Percentiles rank a stretch among this genome's conserved stretches.
phyloP scores from a whole-genome alignment of 768 basidiomycete genomes.

The Mycena vulgaris region DNA sequence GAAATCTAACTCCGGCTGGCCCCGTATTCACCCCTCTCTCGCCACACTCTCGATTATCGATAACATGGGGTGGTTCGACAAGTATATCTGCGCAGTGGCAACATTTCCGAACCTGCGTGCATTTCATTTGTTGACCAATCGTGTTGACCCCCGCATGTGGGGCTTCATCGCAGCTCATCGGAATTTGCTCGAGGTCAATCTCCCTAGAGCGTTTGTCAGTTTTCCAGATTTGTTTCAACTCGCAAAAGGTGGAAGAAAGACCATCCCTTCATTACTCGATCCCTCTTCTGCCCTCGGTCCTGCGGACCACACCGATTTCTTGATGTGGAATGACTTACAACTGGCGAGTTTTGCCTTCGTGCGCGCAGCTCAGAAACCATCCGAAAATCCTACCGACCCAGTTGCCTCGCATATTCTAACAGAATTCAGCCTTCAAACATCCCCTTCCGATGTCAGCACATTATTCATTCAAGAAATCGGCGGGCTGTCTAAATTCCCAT shows the following conservation, averaged over 20 bases:
- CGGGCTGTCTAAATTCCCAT: conserved; percentile 1
- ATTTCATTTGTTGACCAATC: not conserved
- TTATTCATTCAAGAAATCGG: not conserved
- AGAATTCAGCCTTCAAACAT: not conserved
- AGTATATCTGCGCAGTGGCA: not conserved
- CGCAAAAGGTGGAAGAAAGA: not conserved
- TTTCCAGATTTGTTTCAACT: conserved; percentile 13
- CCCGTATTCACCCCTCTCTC: not conserved
- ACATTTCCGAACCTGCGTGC: conserved; percentile 14
- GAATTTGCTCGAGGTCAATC: not conserved
- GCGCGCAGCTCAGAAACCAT: not conserved
- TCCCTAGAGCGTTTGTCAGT: not conserved
- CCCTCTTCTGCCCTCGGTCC: not conserved
- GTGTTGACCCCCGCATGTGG: not conserved
- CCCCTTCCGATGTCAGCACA: not conserved
- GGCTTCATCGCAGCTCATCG: conserved; percentile 2
- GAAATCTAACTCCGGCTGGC: not conserved
- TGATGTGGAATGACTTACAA: not conserved
- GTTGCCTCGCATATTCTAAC: not conserved
- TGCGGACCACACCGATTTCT: not conserved
- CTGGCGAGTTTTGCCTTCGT: conserved; percentile 5
- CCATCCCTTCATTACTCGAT: not conserved
- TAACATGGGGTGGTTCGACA: not conserved
- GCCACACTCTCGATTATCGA: conserved; percentile 10
- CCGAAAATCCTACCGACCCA: not conserved